A percentile compares a stretch with the other conserved stretches of the same genome.
Evolutionary conservation across 208 protist genomes (phyloP).

Genomic region (Leptomonas seymouri): DNA sequence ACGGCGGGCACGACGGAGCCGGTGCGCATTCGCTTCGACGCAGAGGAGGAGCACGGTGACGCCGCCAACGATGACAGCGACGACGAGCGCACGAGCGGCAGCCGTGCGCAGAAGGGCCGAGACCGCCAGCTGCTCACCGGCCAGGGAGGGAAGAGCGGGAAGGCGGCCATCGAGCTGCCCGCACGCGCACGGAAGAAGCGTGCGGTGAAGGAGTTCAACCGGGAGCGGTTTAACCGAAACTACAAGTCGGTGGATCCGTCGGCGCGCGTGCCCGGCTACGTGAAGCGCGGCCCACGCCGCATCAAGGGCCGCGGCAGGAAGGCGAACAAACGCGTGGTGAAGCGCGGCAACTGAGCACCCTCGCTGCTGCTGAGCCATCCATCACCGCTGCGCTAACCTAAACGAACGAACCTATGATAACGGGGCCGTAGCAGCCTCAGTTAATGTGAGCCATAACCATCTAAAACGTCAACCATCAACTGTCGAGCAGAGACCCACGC

Average conservation of each 20-base stretch:
- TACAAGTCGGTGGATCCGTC: constrained; percentile 79
- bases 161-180: constrained; percentile 47
- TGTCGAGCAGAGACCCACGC: too few species aligned
- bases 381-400: too few species aligned
- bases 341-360: constrained; percentile 46
- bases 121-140: constrained; percentile 80
- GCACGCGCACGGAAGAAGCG: constrained; percentile 69
- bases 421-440: too few species aligned
- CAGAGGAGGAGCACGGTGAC: constrained; percentile 43
- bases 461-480: too few species aligned
- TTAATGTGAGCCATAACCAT: too few species aligned
- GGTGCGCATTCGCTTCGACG: constrained; percentile 80
- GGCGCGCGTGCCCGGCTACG: constrained; percentile 82
- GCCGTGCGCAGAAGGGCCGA: constrained; percentile 41
- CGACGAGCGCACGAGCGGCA: constrained; percentile 39
- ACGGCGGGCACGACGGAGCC: constrained; percentile 63
- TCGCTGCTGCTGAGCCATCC: too few species aligned
- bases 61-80: constrained; percentile 39
- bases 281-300: constrained; percentile 69
- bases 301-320: constrained; percentile 87
- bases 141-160: constrained; percentile 33
- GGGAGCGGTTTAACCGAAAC: constrained; percentile 80
- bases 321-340: constrained; percentile 77
- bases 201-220: constrained; percentile 72
- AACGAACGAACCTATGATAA: too few species aligned